These are phyloP conservation scores for Blastocystis sp. DNA, from an alignment of 352 stramenopile genomes.

Conservation along the genomic window DNA sequence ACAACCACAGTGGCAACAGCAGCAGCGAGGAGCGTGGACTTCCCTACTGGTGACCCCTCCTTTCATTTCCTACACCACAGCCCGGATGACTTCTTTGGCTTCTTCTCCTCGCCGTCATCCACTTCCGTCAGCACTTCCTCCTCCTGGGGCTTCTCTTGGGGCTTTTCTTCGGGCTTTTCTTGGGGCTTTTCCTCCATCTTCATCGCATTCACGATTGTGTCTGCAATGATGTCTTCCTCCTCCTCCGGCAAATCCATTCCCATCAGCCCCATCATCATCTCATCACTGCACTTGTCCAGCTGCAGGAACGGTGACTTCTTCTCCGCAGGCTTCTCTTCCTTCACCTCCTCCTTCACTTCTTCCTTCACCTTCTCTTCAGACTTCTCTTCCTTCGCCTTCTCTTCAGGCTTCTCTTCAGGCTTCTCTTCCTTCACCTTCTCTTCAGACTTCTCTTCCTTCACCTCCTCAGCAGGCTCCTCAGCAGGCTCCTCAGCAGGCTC, in stretches of 20 bases:
- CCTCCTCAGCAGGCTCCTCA: not conserved
- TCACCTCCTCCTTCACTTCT: not conserved
- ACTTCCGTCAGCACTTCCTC: not conserved
- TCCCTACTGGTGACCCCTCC: conserved; percentile 7
- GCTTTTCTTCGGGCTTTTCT: not conserved
- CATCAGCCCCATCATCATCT: not conserved
- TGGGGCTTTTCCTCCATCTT: not conserved
- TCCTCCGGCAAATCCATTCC: not conserved
- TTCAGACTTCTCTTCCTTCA: not conserved
- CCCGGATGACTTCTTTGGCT: not conserved
- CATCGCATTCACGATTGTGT: not conserved
- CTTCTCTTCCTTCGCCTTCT: not conserved
- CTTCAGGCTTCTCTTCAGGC: not conserved
- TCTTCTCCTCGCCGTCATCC: not conserved
- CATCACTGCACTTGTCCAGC: not conserved
- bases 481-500: not conserved
- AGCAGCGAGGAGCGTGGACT: conserved; percentile 18
- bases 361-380: too few relatives aligned
- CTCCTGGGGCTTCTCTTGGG: not conserved
- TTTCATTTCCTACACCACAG: conserved; percentile 32
- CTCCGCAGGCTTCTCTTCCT: not conserved
- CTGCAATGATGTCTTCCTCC: not conserved
- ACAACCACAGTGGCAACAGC: conserved; percentile 43
- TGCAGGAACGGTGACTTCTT: not conserved
- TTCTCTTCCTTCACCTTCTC: not conserved